Evolutionary conservation across 148 eudicot genomes (phyloP), one percentile per base, ranked within the genome.

Genomic region (Nepenthes mirabilis): DNA sequence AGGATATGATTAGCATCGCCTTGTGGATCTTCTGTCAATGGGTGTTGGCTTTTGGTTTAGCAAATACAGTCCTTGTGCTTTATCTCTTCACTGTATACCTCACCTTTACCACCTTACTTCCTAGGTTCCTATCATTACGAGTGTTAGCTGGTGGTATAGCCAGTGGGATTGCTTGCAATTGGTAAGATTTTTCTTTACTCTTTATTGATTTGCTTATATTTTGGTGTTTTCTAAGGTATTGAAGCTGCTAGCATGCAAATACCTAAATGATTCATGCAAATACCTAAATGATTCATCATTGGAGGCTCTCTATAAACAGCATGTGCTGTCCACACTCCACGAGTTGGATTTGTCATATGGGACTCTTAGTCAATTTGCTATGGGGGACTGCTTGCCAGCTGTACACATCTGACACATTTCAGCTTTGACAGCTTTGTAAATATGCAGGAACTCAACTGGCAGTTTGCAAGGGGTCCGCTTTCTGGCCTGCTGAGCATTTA

Each of bases 191-290:
- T 23, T 23, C 23, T 23, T 23, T 23, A 23, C 23, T 23, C 23
- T n/a, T n/a, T 40, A 8, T 40, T 40, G 45, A 40, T 40, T 8
- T 40, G 6, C 8, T 40, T 40, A 8, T 40, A 40, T 40, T 57
- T 36, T 7, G 13, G 33, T 60, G 35, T 60, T 34, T 63, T 45
- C 65, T 2, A 52, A 91, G 97, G 88, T 88, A 56, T 62, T 91
- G 60, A 91, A 88, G 74, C 64, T 91, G 79, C 97, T 83, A 76
- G 97, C 97, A 11, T 91, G 97, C 86, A 91, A 91, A 76, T 85
- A 88, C 74, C 80, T 91, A 11, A 75, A 61, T 63, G 86, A 88
- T 69, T 73, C 86, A 11, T 80, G 97, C 86, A 91, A 91, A 76
- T 85, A 88, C 74, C 80, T 91, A 11, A 75, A 61, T 63, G 86